Base-by-base conservation (phyloP, 2,329 filamentous ascomycete genomes). In the Epichloe bromicola region DNA sequence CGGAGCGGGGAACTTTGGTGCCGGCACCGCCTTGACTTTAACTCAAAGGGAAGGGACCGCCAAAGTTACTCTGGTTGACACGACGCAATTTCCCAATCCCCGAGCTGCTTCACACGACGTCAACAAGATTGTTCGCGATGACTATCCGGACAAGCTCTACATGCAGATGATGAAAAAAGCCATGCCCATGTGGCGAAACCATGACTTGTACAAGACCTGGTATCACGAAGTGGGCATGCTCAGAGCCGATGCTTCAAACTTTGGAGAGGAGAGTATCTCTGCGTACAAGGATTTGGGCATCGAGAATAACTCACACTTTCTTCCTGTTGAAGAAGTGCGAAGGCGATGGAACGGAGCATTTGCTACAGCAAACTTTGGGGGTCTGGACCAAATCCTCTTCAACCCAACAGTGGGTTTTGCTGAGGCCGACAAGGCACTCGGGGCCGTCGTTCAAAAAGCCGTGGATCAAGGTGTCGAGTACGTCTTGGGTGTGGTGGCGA, bases 351-450 rank as follows among this genome's bases (percentile, higher is more conserved):
- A 75, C 42, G 78, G 78, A 0, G 62, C 78, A 7, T 81, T 82
- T 57, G 70, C 74, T 26, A 73, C 78, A 43, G 73, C 78, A 34
- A 70, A 81, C 54, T 80, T 80, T 59, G 71, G 68, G 6, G 75
- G 70, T 7, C 70, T 79, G 44, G 74, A 75, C 54, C 73, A 74
- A 55, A 70, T 81, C 17, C 69, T 79, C 20, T 71, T 75, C 56
- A 82, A 82, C 65, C 74, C 74, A 53, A 74, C 70, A 34, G 79
- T 76, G 61, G 79, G 79, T 2, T 82, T 77, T 70, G 78, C 72
- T 17, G 74, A 77, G 48, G 79, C 79, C 12, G 77, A 77, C 51
- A 75, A 79, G 61, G 71, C 74, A 38, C 63, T 82, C 46, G 65
- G 68, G 48, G 76, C 75, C 12, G 73, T 82, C 14, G 76, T 77